These are phyloP conservation scores for Geotrichum aggregatum DNA, from an alignment of 1,139 yeast species.

Conservation along the genomic window DNA sequence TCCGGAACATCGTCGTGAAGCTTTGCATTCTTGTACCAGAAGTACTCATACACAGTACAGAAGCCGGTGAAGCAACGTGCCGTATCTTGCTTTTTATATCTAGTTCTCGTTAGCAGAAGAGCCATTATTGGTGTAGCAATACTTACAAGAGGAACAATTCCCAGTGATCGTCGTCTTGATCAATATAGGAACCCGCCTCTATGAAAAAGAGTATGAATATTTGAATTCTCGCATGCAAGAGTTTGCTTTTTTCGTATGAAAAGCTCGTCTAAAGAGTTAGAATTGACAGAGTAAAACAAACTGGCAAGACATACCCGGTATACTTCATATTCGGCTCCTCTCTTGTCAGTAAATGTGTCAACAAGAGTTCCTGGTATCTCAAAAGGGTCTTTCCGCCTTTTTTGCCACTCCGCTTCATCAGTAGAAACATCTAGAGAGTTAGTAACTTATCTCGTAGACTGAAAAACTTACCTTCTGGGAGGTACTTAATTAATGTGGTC, in stretches of 20 bases:
- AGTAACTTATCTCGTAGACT: not conserved
- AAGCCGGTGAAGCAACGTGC: constrained; percentile 61
- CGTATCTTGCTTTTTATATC: constrained; percentile 28
- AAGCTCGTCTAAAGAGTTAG: constrained; percentile 43
- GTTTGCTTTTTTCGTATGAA: constrained; percentile 43
- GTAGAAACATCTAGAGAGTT: constrained; percentile 45
- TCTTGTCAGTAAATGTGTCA: constrained; percentile 38
- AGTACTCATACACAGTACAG: constrained; percentile 78
- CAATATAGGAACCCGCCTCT: constrained; percentile 92
- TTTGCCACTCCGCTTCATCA: constrained; percentile 67
- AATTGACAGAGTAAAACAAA: not conserved
- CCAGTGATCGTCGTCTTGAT: constrained; percentile 72
- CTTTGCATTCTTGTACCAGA: constrained; percentile 61
- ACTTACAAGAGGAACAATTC: constrained; percentile 44
- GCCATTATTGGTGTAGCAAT: constrained; percentile 29
- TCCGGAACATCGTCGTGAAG: constrained; percentile 49
- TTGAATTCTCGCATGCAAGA: constrained; percentile 67
- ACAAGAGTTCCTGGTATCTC: constrained; percentile 51
- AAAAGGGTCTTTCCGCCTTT: constrained; percentile 43
- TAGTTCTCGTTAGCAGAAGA: constrained; percentile 14
- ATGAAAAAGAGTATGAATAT: constrained; percentile 77
- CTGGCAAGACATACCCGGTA: constrained; percentile 32
- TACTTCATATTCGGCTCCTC: constrained; percentile 39
- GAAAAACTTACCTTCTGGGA: constrained; percentile 46
- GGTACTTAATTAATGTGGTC: constrained; percentile 49